These are phyloP conservation scores for Afroboletus lepidellus DNA, from an alignment of 1,284 basidiomycete species.

Conservation along the genomic window DNA sequence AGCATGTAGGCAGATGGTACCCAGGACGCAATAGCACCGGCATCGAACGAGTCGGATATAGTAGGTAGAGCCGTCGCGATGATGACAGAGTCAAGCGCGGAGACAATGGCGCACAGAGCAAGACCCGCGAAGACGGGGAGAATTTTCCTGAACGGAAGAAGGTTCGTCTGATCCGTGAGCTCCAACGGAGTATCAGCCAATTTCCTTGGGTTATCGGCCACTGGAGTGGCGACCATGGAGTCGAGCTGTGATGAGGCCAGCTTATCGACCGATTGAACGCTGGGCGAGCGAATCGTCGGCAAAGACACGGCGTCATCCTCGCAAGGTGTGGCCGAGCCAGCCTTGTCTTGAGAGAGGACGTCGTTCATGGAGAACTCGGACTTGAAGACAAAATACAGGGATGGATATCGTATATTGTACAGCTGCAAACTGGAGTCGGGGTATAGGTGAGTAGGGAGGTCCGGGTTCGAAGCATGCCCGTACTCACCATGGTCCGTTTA, in stretches of 20 bases:
- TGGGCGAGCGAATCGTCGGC: neutral
- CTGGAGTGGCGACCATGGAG: constrained; percentile 8
- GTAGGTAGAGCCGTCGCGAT: constrained; percentile 71
- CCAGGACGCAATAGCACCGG: constrained; percentile 67
- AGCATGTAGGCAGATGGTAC: constrained; percentile 67
- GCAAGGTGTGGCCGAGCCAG: neutral
- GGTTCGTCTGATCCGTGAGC: constrained; percentile 75
- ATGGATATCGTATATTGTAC: constrained; percentile 1
- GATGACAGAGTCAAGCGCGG: constrained; percentile 61
- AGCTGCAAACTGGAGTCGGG: neutral
- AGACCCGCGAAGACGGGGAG: constrained; percentile 62
- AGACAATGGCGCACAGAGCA: constrained; percentile 56
- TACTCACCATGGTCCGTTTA: constrained; percentile 16
- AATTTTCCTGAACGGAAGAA: constrained; percentile 67
- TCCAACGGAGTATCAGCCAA: constrained; percentile 11
- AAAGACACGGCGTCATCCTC: constrained; percentile 3
- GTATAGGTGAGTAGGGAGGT: neutral
- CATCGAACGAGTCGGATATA: constrained; percentile 65
- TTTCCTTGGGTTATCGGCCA: constrained; percentile 1
- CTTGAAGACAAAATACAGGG: neutral
- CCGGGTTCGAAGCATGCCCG: neutral
- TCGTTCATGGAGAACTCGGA: constrained; percentile 4
- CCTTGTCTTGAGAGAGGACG: constrained; percentile 1
- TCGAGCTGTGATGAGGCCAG: constrained; percentile 7
- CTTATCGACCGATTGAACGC: neutral